Evolutionary conservation across 1,284 basidiomycete genomes (phyloP).

Genomic region (Cryptococcus floricola): DNA sequence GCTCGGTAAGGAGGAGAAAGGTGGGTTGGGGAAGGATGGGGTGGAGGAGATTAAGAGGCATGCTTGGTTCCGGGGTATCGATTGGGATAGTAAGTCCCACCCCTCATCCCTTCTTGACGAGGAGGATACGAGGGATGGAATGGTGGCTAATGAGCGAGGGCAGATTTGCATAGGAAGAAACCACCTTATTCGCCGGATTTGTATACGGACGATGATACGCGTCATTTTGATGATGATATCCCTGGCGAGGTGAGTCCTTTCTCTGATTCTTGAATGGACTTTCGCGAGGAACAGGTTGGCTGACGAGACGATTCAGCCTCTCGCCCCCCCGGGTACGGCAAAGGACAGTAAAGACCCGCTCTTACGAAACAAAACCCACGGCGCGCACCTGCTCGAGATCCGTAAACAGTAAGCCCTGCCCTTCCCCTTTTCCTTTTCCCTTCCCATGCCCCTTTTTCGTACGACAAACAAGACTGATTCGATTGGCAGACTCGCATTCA

Average conservation of each 20-base stretch:
- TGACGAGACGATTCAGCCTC: constrained; percentile 57
- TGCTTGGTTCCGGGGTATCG: constrained; percentile 80
- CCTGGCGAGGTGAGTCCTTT: constrained; percentile 67
- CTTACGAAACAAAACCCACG: constrained; percentile 76
- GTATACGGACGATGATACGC: constrained; percentile 71
- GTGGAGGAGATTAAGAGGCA: constrained; percentile 84
- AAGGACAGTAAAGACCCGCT: constrained; percentile 84
- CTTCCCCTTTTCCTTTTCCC: background rate
- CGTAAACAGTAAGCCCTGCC: constrained; percentile 63
- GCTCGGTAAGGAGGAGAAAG: constrained; percentile 4
- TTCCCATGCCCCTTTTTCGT: too few species aligned
- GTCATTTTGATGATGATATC: constrained; percentile 89
- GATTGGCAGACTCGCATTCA: constrained; percentile 35
- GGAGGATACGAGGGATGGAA: background rate
- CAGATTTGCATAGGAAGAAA: constrained; percentile 65
- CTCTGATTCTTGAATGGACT: background rate
- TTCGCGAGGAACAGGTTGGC: background rate
- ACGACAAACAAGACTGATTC: background rate
- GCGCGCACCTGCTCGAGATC: constrained; percentile 77
- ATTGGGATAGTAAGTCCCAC: constrained; percentile 59
- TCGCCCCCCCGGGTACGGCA: constrained; percentile 74
- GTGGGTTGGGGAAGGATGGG: constrained; percentile 59
- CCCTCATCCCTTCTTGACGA: background rate
- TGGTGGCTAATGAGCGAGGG: background rate
- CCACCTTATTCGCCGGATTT: constrained; percentile 88